Evolutionary conservation across 345 rosid genomes (phyloP).

Genomic region (Rhodomyrtus tomentosa): DNA sequence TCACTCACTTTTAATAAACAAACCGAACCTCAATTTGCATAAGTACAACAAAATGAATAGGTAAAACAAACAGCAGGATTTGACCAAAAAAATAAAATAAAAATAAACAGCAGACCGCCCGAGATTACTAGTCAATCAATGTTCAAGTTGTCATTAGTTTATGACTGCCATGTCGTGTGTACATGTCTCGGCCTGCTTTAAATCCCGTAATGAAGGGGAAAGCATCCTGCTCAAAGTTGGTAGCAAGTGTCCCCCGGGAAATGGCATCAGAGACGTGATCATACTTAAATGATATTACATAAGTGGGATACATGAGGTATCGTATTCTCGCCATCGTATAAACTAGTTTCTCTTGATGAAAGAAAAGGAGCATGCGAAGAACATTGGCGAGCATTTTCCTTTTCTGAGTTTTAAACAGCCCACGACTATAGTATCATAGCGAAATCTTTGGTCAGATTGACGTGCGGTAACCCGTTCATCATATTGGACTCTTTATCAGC

Average conservation of each 20-base stretch:
- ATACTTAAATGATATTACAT: too few relatives aligned
- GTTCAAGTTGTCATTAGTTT: neutral
- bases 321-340: neutral
- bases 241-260: too few relatives aligned
- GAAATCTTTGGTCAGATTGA: neutral
- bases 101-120: neutral
- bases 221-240: neutral
- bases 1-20: too few relatives aligned
- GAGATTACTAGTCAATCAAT: neutral
- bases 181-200: neutral
- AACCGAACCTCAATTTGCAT: too few relatives aligned
- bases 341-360: neutral
- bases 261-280: neutral
- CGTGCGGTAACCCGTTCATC: neutral
- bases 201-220: neutral
- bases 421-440: neutral
- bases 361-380: neutral
- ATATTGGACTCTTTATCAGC: neutral
- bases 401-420: neutral
- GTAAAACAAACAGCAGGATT: neutral
- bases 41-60: neutral
- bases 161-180: neutral
- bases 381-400: neutral
- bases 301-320: fast-evolving
- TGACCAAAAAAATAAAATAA: too few relatives aligned